Evolutionary conservation across 257 asterid genomes (phyloP).

Genomic region (Jaltomata sinuosa): DNA sequence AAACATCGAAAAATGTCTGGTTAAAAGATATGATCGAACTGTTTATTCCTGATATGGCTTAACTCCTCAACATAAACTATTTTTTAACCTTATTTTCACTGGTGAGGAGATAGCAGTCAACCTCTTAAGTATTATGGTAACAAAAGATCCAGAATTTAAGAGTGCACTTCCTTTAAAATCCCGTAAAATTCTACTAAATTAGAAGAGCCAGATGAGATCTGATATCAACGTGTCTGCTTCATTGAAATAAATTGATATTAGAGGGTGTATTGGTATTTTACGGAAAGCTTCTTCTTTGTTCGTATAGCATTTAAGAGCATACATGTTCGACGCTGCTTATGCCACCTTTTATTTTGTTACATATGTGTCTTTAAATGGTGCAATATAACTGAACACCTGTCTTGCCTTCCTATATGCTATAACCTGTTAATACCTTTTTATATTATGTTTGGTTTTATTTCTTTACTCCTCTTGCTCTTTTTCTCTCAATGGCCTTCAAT

Average conservation of each 20-base stretch:
- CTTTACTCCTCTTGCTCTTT: neutral
- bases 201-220: no score
- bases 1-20: neutral
- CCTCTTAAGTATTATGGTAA: neutral
- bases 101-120: neutral
- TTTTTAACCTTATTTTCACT: neutral
- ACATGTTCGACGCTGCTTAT: neutral
- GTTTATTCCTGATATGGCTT: neutral
- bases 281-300: neutral
- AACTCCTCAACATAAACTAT: neutral
- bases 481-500: neutral
- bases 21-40: neutral
- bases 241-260: no score
- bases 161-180: neutral
- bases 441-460: neutral
- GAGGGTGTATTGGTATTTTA: neutral
- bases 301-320: neutral
- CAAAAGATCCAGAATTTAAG: neutral
- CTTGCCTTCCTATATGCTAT: neutral
- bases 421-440: neutral
- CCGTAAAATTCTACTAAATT: neutral
- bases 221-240: no score
- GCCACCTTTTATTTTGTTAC: neutral
- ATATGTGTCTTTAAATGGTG: neutral
- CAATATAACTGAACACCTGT: neutral